A percentile compares a stretch with the other conserved stretches of the same genome.
These are phyloP conservation scores for Fusarium nematophilum DNA, from an alignment of 2,329 filamentous ascomycete genomes.

Conservation along the genomic window DNA sequence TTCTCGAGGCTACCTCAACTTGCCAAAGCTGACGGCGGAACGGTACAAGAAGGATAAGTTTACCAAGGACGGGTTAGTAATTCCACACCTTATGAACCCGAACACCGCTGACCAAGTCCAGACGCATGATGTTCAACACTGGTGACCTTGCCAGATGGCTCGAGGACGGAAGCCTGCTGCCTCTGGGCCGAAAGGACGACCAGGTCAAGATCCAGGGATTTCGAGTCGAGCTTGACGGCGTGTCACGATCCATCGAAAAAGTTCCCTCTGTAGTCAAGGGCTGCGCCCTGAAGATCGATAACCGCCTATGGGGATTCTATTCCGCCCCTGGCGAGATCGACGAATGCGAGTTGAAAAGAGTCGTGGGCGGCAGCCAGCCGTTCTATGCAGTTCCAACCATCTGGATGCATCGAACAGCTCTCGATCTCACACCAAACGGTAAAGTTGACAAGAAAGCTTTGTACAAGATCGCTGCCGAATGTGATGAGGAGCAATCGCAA, in stretches of 20 bases:
- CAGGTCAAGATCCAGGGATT: slow-evolving; percentile 27
- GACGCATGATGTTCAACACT: slow-evolving; percentile 30
- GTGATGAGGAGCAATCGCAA: background rate
- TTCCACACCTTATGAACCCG: background rate
- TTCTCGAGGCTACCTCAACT: background rate
- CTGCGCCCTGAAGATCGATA: slow-evolving; percentile 2
- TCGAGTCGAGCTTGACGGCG: slow-evolving; percentile 8
- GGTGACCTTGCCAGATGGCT: slow-evolving; percentile 28
- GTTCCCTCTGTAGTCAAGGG: background rate
- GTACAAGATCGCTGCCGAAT: slow-evolving; percentile 11
- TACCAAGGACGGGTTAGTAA: slow-evolving; percentile 15
- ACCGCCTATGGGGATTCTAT: slow-evolving; percentile 10
- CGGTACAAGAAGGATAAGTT: slow-evolving; percentile 42
- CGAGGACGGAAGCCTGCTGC: slow-evolving; percentile 26
- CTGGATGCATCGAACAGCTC: slow-evolving; percentile 18
- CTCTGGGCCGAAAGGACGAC: slow-evolving; percentile 33
- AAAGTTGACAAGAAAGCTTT: slow-evolving; percentile 24
- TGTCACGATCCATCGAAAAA: slow-evolving; percentile 4
- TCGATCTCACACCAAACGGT: slow-evolving; percentile 29
- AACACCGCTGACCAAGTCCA: background rate
- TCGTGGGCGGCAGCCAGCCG: slow-evolving; percentile 10
- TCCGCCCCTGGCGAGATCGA: slow-evolving; percentile 14
- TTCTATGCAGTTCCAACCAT: slow-evolving; percentile 30
- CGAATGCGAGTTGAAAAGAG: slow-evolving; percentile 16
- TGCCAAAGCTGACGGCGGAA: background rate